Evolutionary conservation across 2,329 filamentous ascomycete genomes (phyloP).

Genomic region (Epichloe sp.): DNA sequence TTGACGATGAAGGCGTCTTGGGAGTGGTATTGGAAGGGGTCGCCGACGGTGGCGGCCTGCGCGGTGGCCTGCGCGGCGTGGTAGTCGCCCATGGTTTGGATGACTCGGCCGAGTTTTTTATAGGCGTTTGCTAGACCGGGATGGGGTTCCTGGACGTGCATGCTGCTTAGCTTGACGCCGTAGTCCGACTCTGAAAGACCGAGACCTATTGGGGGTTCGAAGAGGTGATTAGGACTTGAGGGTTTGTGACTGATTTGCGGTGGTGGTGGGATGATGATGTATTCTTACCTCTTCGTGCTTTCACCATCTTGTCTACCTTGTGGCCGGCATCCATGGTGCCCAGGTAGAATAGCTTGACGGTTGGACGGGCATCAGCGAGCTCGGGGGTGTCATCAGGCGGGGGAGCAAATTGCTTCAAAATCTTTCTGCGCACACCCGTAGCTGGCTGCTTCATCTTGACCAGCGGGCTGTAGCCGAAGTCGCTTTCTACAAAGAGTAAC

Average conservation of each 20-base stretch:
- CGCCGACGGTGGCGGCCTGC: conserved; percentile 86
- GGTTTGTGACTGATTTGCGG: not conserved
- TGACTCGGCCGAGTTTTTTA: conserved; percentile 83
- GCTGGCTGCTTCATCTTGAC: conserved; percentile 93
- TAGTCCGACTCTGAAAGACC: conserved; percentile 88
- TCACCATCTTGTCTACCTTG: conserved; percentile 90
- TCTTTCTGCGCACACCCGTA: conserved; percentile 85
- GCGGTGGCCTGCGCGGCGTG: conserved; percentile 94
- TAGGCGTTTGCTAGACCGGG: conserved; percentile 79
- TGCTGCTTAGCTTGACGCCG: conserved; percentile 73
- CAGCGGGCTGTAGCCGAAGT: conserved; percentile 95
- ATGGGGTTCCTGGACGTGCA: conserved; percentile 86
- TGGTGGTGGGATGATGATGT: not conserved
- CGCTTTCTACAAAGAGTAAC: conserved; percentile 96
- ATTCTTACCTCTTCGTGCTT: conserved; percentile 65
- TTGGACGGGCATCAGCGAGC: conserved; percentile 73
- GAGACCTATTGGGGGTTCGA: conserved; percentile 44
- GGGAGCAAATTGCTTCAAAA: conserved; percentile 98
- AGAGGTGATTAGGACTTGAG: not conserved
- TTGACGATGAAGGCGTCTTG: conserved; percentile 96
- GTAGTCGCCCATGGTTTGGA: conserved; percentile 88
- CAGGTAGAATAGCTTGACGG: conserved; percentile 92
- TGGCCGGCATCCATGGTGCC: conserved; percentile 95
- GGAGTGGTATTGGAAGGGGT: conserved; percentile 84
- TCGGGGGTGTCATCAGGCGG: conserved; percentile 96